Conservation (phyloP, 2,329 filamentous ascomycete species). For the Neofusicoccum ribis region DNA sequence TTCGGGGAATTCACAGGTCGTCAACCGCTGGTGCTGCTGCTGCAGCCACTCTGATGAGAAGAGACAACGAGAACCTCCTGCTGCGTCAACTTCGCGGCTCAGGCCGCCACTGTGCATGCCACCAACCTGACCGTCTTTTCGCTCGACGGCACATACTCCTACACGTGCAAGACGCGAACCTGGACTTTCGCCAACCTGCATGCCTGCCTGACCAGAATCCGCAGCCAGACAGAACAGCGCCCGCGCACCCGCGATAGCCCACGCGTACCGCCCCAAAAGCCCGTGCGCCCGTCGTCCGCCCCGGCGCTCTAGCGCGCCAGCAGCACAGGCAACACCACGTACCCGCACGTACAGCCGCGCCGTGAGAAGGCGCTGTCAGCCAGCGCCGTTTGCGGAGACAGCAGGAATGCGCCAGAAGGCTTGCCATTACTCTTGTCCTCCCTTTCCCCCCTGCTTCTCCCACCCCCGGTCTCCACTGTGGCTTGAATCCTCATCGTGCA, state of each 20-base stretch:
- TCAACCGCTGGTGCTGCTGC: not conserved
- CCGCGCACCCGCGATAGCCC: not conserved
- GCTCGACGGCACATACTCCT: too few species aligned
- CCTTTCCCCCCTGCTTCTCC: too few species aligned
- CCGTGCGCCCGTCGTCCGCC: not conserved
- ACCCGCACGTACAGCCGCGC: not conserved
- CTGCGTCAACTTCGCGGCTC: not conserved
- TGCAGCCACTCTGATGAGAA: not conserved
- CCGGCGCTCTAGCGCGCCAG: not conserved
- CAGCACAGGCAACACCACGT: not conserved
- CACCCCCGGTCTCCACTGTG: not conserved
- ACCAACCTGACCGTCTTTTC: constrained; percentile 14
- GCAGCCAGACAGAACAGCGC: not conserved
- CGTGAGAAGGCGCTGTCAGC: not conserved
- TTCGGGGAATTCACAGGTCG: not conserved
- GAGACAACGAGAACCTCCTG: not conserved
- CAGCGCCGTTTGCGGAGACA: not conserved
- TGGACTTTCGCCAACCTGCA: not conserved
- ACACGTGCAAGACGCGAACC: not conserved
- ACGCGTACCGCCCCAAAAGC: not conserved
- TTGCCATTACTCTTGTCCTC: not conserved
- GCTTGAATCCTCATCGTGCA: constrained; percentile 2
- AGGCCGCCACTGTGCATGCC: not conserved
- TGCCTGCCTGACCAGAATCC: not conserved
- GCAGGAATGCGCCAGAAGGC: not conserved